Percentiles rank a stretch among this genome's conserved stretches.
Evolutionary conservation across 2,329 filamentous ascomycete genomes (phyloP).

Genomic region (Teratosphaeria gauchensis): DNA sequence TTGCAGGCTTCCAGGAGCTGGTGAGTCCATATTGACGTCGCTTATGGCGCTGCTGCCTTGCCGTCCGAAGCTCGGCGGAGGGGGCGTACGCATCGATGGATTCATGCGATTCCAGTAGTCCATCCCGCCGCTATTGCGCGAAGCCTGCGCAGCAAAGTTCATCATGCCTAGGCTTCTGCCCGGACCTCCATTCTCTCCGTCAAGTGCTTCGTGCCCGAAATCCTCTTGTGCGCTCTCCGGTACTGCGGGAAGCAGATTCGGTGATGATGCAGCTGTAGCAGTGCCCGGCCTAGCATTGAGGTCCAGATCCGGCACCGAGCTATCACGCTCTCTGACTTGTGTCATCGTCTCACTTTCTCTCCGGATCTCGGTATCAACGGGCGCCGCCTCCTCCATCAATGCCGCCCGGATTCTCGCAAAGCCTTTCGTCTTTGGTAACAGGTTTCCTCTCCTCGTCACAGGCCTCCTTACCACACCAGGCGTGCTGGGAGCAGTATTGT

Average conservation of each 20-base stretch:
- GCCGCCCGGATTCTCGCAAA: conserved; percentile 90
- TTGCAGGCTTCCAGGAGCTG: conserved; percentile 21
- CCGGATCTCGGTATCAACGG: conserved; percentile 77
- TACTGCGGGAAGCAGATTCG: conserved; percentile 26
- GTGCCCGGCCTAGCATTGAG: conserved; percentile 4
- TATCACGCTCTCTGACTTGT: conserved; percentile 85
- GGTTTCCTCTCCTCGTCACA: conserved; percentile 78
- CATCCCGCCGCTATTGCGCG: conserved; percentile 61
- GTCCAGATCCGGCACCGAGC: conserved; percentile 22
- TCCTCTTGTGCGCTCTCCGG: conserved; percentile 55
- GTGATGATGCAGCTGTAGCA: background rate
- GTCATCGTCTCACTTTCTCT: conserved; percentile 92
- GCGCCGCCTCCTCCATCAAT: conserved; percentile 76
- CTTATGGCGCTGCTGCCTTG: conserved; percentile 45
- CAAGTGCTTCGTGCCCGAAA: conserved; percentile 52
- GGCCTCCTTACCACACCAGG: conserved; percentile 70
- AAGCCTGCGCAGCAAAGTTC: conserved; percentile 65
- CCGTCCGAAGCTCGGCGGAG: conserved; percentile 49
- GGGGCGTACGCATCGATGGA: conserved; percentile 53
- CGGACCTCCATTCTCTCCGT: conserved; percentile 7
- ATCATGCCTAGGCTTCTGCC: conserved; percentile 41
- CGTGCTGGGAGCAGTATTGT: conserved; percentile 39
- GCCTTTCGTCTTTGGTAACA: conserved; percentile 90
- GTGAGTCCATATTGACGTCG: conserved; percentile 65
- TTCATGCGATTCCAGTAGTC: conserved; percentile 76